phyloP scores from a whole-genome alignment of 352 stramenopile genomes.

The Discostella stelligera region DNA sequence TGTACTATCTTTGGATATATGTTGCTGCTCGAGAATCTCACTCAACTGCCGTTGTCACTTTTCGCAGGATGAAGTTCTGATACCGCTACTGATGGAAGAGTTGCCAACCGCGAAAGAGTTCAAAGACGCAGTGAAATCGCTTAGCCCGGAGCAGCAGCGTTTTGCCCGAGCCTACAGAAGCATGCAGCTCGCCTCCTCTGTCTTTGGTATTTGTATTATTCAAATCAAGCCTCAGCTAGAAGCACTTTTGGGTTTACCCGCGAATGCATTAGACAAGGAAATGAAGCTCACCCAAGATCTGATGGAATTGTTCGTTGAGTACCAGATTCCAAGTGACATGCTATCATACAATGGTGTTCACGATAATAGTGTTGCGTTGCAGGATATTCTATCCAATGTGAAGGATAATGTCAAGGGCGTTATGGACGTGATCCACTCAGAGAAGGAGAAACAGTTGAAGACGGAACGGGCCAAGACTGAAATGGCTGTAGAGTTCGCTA shows the following conservation, averaged over 20 bases:
- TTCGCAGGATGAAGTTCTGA: constrained; percentile 76
- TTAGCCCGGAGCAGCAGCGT: constrained; percentile 82
- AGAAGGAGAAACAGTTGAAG: constrained; percentile 74
- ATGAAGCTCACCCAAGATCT: constrained; percentile 83
- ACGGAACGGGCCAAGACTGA: constrained; percentile 56
- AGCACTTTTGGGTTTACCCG: constrained; percentile 44
- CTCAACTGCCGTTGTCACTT: constrained; percentile 8
- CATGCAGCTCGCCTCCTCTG: constrained; percentile 79
- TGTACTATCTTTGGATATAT: not conserved
- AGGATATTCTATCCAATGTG: constrained; percentile 73
- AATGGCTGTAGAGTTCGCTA: constrained; percentile 43
- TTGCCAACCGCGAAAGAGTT: constrained; percentile 85
- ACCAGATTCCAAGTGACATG: constrained; percentile 83
- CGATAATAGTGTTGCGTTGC: constrained; percentile 19
- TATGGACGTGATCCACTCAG: constrained; percentile 66
- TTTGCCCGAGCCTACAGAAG: constrained; percentile 80
- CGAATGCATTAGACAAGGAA: constrained; percentile 63
- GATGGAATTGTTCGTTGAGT: constrained; percentile 83
- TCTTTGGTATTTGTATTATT: constrained; percentile 59
- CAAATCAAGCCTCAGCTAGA: constrained; percentile 65
- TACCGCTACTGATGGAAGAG: constrained; percentile 81
- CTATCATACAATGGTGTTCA: constrained; percentile 65
- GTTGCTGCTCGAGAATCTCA: not conserved
- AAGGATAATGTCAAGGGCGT: constrained; percentile 75
- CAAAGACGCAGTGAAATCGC: constrained; percentile 81